Base-by-base conservation (phyloP, 768 basidiomycete species). In the Amanita molliuscula region DNA sequence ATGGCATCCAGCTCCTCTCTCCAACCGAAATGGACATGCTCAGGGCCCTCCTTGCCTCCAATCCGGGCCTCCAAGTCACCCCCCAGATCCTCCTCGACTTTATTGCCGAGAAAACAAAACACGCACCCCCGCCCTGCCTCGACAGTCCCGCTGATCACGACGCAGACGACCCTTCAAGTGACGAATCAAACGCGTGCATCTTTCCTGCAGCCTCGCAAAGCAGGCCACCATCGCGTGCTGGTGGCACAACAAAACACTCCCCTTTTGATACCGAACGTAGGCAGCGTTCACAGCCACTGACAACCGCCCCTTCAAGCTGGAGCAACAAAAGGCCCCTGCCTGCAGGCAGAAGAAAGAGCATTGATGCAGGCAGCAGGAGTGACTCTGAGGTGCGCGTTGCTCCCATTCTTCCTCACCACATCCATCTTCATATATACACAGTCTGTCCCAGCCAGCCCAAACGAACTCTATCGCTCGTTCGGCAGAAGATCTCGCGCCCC, bases 251-350 rank as follows among this genome's bases (percentile, higher is more conserved):
- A 3, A 64, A 58, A 54, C 57, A 74, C 29, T 87, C 85, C 0
- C 78, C 79, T 3, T 84, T 90, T 55, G 88, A 90, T 57, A 72
- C 76, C 0, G 75, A 82, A 41, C 72, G 76, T 26, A 67, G 88
- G 52, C 86, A 88, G 60, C 76, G 88, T 16, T 73, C 84, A 7
- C 80, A 80, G 0, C 88, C 87, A 0, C 65, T 88, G 2, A 62
- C 61, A 3, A 67, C 62, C 48, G 78, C 84, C 1, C 88, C 88
- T 0, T 88, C 88, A 2, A 88, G 84, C 56, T 89, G 87, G 83
- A 60, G 75, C 25, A 50, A 10, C 16, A 82, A 78, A 54, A 77
- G 84, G 3, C 85, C 84, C 3, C 67, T 70, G 13, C 85, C 86
- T 11, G 81, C 82, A 5, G 66, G 73, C 41, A 72, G 88, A 48